Conservation (phyloP, 495 filamentous ascomycete species). For the Amniculicola lignicola region DNA sequence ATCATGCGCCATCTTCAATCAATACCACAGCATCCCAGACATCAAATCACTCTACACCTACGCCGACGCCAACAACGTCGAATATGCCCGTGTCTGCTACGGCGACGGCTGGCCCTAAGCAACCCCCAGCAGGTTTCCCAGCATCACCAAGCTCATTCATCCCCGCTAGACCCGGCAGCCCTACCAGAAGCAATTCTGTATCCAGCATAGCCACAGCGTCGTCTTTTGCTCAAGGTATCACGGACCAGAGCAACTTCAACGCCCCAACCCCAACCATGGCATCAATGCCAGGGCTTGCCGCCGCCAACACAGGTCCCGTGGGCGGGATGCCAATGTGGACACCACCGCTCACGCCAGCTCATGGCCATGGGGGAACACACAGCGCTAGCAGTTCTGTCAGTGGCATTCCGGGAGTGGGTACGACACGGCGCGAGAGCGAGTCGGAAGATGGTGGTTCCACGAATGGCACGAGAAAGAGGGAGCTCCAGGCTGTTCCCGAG, state of each 20-base stretch:
- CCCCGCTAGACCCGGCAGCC: conserved; percentile 52
- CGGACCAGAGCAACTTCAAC: conserved; percentile 34
- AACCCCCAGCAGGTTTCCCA: conserved; percentile 42
- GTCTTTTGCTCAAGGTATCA: conserved; percentile 37
- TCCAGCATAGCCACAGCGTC: conserved; percentile 71
- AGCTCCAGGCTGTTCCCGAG: conserved; percentile 32
- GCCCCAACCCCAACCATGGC: conserved; percentile 40
- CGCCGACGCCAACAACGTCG: conserved; percentile 33
- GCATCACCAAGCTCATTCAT: conserved; percentile 54
- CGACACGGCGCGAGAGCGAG: conserved; percentile 17
- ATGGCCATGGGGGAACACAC: conserved; percentile 33
- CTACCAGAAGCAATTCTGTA: conserved; percentile 75
- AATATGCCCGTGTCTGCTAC: conserved; percentile 29
- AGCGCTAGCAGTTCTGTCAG: conserved; percentile 39
- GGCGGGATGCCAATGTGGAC: conserved; percentile 41
- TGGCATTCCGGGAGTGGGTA: conserved; percentile 20
- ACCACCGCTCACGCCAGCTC: conserved; percentile 41
- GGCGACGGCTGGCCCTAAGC: conserved; percentile 27
- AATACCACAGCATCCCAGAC: conserved; percentile 33
- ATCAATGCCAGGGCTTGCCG: conserved; percentile 39
- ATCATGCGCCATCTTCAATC: conserved; percentile 30
- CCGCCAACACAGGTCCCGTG: conserved; percentile 36
- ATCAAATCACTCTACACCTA: conserved; percentile 34
- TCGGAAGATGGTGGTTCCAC: conserved; percentile 22
- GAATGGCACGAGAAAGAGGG: conserved; percentile 25